These are phyloP conservation scores for Juglanconis sp. DNA, from an alignment of 2,329 filamentous ascomycete species.

Conservation along the genomic window DNA sequence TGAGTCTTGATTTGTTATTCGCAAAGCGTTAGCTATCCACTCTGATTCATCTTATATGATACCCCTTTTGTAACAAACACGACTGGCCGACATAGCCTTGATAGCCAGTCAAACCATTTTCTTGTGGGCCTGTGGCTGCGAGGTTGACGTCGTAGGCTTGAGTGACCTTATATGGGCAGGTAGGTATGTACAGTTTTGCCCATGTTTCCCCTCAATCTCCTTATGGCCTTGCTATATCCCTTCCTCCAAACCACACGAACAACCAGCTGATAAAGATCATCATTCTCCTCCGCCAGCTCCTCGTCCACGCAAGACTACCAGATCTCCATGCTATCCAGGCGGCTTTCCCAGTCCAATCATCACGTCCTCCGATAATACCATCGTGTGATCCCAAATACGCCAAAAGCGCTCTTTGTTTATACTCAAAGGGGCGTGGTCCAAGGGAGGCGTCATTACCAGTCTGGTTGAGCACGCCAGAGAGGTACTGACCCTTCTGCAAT, in stretches of 20 bases:
- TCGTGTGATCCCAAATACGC: slow-evolving; percentile 40
- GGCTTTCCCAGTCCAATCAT: slow-evolving; percentile 36
- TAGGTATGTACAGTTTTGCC: no score
- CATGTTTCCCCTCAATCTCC: no score
- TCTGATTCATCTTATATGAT: no score
- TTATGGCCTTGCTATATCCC: slow-evolving; percentile 27
- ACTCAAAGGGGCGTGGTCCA: slow-evolving; percentile 29
- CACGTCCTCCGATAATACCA: slow-evolving; percentile 36
- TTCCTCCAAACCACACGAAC: slow-evolving; percentile 29
- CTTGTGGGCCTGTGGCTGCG: no score
- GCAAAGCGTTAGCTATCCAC: no score
- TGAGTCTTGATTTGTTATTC: no score
- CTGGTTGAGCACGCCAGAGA: slow-evolving; percentile 22
- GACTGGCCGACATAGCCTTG: no score
- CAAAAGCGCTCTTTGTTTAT: slow-evolving; percentile 34
- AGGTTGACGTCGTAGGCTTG: no score
- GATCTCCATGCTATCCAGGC: slow-evolving; percentile 43
- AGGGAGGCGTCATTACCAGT: not conserved
- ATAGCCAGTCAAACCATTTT: no score
- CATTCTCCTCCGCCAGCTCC: slow-evolving; percentile 29
- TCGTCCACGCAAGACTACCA: slow-evolving; percentile 33
- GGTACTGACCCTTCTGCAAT: slow-evolving; percentile 35
- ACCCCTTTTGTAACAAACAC: no score
- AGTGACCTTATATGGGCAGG: no score
- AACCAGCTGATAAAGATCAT: slow-evolving; percentile 33